phyloP scores from a whole-genome alignment of 345 rosid genomes.

The Pistacia vera region DNA sequence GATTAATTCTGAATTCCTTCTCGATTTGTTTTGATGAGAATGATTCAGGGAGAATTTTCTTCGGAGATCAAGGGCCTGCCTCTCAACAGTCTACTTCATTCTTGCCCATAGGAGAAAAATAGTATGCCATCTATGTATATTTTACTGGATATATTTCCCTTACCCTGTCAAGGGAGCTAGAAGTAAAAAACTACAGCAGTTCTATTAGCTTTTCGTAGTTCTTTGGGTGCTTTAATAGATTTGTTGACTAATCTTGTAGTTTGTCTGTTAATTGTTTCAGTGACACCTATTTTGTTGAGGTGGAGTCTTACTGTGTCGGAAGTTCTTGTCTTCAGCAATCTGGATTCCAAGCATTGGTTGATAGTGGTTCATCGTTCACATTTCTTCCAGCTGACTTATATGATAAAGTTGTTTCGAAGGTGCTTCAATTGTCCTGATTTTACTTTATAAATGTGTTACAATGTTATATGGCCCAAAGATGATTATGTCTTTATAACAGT shows the following conservation, averaged over 20 bases:
- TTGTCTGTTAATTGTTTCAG: slow-evolving; percentile 17
- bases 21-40: slow-evolving; percentile 32
- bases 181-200: not conserved
- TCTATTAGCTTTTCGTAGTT: not conserved
- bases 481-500: slow-evolving; percentile 23
- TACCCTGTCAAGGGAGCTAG: not conserved
- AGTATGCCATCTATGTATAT: slow-evolving; percentile 23
- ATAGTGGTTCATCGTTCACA: slow-evolving; percentile 41
- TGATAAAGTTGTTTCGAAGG: slow-evolving; percentile 28
- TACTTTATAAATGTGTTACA: not conserved
- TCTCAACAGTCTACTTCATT: slow-evolving; percentile 31
- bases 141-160: not conserved
- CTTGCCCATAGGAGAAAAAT: slow-evolving; percentile 23
- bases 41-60: slow-evolving; percentile 29
- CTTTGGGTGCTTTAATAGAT: not conserved
- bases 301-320: slow-evolving; percentile 34
- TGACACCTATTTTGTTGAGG: slow-evolving; percentile 24
- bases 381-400: slow-evolving; percentile 30
- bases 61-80: slow-evolving; percentile 30
- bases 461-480: not conserved
- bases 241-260: not conserved
- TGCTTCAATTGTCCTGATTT: slow-evolving; percentile 4
- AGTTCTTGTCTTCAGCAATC: slow-evolving; percentile 30
- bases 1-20: slow-evolving; percentile 25
- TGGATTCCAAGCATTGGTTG: slow-evolving; percentile 35